These are phyloP conservation scores for Coemansia sp. DNA, from an alignment of 192 early-diverging fungal species.

Conservation along the genomic window DNA sequence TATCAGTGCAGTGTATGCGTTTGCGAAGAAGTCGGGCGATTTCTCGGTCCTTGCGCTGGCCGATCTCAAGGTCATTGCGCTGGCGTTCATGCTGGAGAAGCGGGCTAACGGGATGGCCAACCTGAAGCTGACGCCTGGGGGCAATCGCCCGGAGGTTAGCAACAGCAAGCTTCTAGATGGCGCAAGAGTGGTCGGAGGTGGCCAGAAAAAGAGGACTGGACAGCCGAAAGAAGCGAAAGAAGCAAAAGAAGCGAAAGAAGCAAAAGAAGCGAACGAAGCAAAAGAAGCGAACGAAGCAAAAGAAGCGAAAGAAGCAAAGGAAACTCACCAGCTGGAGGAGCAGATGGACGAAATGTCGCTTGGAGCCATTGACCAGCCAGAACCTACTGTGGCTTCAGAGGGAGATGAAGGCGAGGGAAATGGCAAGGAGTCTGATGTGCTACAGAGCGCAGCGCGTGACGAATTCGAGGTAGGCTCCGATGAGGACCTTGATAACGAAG, in stretches of 20 bases:
- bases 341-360: conserved; percentile 12
- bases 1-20: conserved; percentile 66
- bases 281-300: not conserved
- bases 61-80: conserved; percentile 87
- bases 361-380: not conserved
- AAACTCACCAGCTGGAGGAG: conserved; percentile 4
- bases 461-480: conserved; percentile 19
- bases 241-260: not conserved
- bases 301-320: not conserved
- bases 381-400: not conserved
- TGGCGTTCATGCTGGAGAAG: conserved; percentile 84
- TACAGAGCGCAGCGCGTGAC: conserved; percentile 16
- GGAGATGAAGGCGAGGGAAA: not conserved
- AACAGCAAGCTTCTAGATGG: conserved; percentile 28
- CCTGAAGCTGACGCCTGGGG: conserved; percentile 67
- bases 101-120: conserved; percentile 69
- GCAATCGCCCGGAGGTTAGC: conserved; percentile 28
- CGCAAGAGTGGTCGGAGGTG: conserved; percentile 6
- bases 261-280: not conserved
- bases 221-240: not conserved
- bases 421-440: not conserved
- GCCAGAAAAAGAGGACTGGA: not conserved
- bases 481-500: conserved; percentile 17
- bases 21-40: conserved; percentile 92
- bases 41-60: conserved; percentile 72